Evolutionary conservation across 2,329 filamentous ascomycete genomes (phyloP), one percentile per base, ranked within the genome.

Genomic region (Hyphodiscus sp.): DNA sequence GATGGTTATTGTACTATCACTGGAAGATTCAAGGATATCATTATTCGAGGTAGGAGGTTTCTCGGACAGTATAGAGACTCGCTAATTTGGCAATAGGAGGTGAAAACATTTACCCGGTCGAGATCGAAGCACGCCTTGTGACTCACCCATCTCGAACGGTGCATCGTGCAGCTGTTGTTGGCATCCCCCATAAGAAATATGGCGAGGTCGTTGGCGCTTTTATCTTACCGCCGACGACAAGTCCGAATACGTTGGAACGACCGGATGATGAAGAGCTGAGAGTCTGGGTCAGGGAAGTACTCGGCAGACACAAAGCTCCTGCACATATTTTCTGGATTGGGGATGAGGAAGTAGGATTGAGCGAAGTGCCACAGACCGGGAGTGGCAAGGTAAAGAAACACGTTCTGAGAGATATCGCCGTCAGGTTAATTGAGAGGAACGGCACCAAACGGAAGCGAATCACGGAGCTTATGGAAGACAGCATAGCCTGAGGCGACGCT

Each of bases 251-350:
- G 85, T 85, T 0, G 87, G 91, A 63, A 78, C 87, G 58, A 78
- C 89, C 78, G 1, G 68, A 69, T 0, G 76, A 77, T 48, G 73
- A 77, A 5, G 79, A 84, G 57, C 67, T 87, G n/a, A 73, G 77
- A 16, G 74, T 78, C 44, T 87, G 83, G 83, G 82, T 82, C 1
- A 75, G 80, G 49, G 71, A 79, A 60, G 77, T 74, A 38, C 74
- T 88, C 7, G 84, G 83, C 1, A 73, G 77, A 41, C 84, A 87
- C 66, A 88, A 88, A 71, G 82, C 85, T 2, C 87, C 88, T 0
- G 74, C 80, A 9, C 79, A 90, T 67, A 68, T 91, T n/a, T 91
- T 91, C 66, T 89, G 87, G 79, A 76, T 91, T 23, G 88, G 87
- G 0, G 73, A 80, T 59, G 76, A 77, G 45, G 79, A 77, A 11